Evolutionary conservation across 441 rosid genomes (phyloP).

Genomic region (Capsella rubella): DNA sequence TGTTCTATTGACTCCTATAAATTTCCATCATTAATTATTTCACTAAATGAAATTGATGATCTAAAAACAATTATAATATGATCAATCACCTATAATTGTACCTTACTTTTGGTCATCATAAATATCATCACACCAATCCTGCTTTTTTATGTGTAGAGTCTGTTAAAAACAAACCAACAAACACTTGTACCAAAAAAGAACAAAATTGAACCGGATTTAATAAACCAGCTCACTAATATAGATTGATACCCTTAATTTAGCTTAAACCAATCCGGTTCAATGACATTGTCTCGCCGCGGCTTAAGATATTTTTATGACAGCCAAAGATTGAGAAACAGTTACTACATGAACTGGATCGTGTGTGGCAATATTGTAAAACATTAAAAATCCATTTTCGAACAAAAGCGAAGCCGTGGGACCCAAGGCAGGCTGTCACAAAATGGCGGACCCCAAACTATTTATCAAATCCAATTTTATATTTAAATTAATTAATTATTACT

Average conservation of each 20-base stretch:
- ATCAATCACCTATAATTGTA: background rate
- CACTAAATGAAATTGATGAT: background rate
- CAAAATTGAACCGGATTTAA: background rate
- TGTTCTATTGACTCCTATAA: background rate
- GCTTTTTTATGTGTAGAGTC: background rate
- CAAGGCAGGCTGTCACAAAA: conserved; percentile 32
- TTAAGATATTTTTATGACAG: background rate
- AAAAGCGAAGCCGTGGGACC: conserved; percentile 4
- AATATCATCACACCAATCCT: background rate
- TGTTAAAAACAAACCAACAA: background rate
- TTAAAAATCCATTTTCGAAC: background rate
- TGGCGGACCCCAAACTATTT: conserved; percentile 42
- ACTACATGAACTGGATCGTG: conserved; percentile 15
- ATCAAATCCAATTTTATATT: conserved; percentile 30
- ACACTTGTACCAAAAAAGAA: background rate
- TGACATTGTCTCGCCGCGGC: background rate
- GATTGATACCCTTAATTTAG: no score
- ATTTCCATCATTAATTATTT: background rate
- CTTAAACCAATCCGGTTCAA: conserved; percentile 5
- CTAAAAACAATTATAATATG: background rate
- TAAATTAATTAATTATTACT: background rate
- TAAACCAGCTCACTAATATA: background rate
- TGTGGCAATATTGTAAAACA: conserved; percentile 18
- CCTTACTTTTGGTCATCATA: background rate
- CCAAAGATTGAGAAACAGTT: background rate